phyloP scores from a whole-genome alignment of 176 grass and related monocot species.

The maize (Zea mays) region Zm-B73-REFERENCE-NAM-5.0 NC_050102.1:34973501-34974000 shows the following conservation, averaged over 20 bases:
- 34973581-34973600: background rate
- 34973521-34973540: too few relatives aligned
- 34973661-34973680: too few relatives aligned
- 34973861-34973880: background rate
- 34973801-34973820: slow-evolving; percentile 21
- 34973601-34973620: slow-evolving; percentile 8
- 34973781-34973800: slow-evolving; percentile 20
- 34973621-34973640: background rate
- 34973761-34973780: background rate
- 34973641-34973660: too few relatives aligned
- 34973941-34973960: slow-evolving; percentile 29
- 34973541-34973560: too few relatives aligned
- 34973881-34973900: slow-evolving; percentile 36
- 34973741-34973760: background rate
- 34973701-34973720: too few relatives aligned
- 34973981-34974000: background rate
- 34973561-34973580: background rate
- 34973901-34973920: background rate
- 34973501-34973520: too few relatives aligned
- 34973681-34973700: too few relatives aligned
- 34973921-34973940: background rate
- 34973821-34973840: slow-evolving; percentile 15
- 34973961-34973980: slow-evolving; percentile 14
- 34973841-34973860: background rate
- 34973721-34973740: background rate